Conservation (phyloP, 176 grass and related monocot genomes). For the Chloris gayana region DNA sequence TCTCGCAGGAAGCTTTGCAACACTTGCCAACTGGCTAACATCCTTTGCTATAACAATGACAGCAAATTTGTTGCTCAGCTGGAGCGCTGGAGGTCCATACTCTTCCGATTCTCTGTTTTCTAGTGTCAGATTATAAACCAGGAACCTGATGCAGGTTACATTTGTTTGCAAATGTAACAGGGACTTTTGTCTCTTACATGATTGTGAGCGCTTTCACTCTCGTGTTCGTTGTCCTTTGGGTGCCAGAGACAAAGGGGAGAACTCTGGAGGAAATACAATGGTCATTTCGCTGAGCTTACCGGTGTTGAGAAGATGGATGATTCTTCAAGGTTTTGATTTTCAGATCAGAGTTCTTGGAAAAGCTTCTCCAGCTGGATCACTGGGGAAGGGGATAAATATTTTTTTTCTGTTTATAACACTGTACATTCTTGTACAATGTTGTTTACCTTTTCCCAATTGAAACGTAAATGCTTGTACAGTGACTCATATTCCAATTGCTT, state of each 20-base stretch:
- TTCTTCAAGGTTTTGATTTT: conserved; percentile 27
- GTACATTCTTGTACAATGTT: too few species aligned
- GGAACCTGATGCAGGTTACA: conserved; percentile 17
- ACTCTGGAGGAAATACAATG: conserved; percentile 93
- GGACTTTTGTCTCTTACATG: conserved; percentile 75
- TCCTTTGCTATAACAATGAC: conserved; percentile 88
- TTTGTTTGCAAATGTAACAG: conserved; percentile 41
- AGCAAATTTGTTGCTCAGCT: conserved; percentile 81
- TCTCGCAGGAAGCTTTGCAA: conserved; percentile 83
- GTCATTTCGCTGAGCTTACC: conserved; percentile 61
- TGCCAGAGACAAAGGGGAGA: conserved; percentile 97
- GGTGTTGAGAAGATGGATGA: background rate
- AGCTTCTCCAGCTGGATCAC: conserved; percentile 3
- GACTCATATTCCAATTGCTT: background rate
- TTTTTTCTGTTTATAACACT: conserved; percentile 35
- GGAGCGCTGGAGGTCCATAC: conserved; percentile 78
- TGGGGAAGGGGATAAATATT: conserved; percentile 15
- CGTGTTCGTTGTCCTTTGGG: conserved; percentile 78
- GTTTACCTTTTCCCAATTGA: conserved; percentile 9
- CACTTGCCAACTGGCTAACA: conserved; percentile 90
- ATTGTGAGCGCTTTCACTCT: conserved; percentile 64
- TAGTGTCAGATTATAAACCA: conserved; percentile 4
- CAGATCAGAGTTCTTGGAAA: background rate
- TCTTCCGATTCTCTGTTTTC: background rate
- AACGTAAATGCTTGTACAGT: conserved; percentile 14